Percentiles rank a stretch among this genome's conserved stretches.
Conservation (phyloP, 1,284 basidiomycete species). For the Cryptococcus depauperatus region DNA sequence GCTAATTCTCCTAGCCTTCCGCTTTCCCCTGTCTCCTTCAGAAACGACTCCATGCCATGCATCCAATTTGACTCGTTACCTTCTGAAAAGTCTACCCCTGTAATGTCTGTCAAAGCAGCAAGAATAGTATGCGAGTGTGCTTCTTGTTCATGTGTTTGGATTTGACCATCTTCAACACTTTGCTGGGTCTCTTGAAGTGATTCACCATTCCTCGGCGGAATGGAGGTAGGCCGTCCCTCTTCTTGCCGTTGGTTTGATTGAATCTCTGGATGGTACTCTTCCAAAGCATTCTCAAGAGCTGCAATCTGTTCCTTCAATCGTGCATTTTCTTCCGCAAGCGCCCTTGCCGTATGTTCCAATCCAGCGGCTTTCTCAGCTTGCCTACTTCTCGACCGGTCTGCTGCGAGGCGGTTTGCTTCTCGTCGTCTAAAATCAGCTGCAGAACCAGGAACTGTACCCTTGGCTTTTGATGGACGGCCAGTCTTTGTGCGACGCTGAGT, state of each 20-base stretch:
- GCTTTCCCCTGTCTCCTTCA: constrained; percentile 29
- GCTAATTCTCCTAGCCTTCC: constrained; percentile 38
- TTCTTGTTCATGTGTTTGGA: constrained; percentile 16
- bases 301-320: constrained; percentile 32
- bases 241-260: background rate
- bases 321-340: constrained; percentile 36
- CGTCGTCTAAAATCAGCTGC: constrained; percentile 30
- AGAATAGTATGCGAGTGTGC: constrained; percentile 34
- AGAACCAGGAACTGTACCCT: constrained; percentile 14
- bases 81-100: constrained; percentile 18
- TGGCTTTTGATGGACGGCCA: constrained; percentile 5
- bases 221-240: background rate
- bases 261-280: background rate
- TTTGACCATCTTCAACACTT: background rate
- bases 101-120: constrained; percentile 27
- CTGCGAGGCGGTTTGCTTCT: constrained; percentile 44
- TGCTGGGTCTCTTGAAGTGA: background rate
- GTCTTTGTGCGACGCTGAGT: constrained; percentile 1
- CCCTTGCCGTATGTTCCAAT: constrained; percentile 30
- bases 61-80: constrained; percentile 28
- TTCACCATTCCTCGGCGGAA: background rate
- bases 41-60: constrained; percentile 31
- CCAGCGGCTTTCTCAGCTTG: constrained; percentile 31
- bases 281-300: constrained; percentile 18
- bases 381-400: constrained; percentile 37